These are phyloP conservation scores for Phellopilus nigrolimitatus DNA, from an alignment of 1,284 basidiomycete species.

Conservation along the genomic window DNA sequence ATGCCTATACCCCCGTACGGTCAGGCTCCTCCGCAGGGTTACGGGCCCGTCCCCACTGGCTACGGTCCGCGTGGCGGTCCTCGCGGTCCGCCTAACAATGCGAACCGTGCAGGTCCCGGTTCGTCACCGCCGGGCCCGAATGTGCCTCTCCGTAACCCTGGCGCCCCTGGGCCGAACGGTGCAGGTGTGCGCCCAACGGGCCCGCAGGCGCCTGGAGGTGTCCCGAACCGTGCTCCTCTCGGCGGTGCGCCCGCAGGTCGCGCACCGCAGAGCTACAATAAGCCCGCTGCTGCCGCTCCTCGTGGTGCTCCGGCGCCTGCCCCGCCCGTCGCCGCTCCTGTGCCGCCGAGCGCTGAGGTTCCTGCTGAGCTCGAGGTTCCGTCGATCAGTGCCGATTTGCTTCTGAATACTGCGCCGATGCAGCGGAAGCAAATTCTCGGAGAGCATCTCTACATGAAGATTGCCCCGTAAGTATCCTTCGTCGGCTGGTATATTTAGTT, in stretches of 20 bases:
- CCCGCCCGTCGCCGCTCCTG: constrained; percentile 31
- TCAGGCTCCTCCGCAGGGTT: constrained; percentile 63
- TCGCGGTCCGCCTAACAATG: constrained; percentile 25
- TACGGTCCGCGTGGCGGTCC: constrained; percentile 47
- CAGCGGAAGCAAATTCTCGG: constrained; percentile 98
- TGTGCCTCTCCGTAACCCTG: constrained; percentile 29
- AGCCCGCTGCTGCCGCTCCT: constrained; percentile 26
- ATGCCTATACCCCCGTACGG: constrained; percentile 75
- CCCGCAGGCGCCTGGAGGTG: constrained; percentile 35
- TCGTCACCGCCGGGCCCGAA: constrained; percentile 23
- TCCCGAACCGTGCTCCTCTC: constrained; percentile 42
- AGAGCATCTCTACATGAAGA: constrained; percentile 89
- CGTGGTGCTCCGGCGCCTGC: constrained; percentile 34
- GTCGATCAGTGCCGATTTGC: constrained; percentile 46
- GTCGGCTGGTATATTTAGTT: constrained; percentile 9
- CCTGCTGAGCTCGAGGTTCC: constrained; percentile 38
- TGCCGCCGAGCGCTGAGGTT: constrained; percentile 34
- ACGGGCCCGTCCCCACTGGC: constrained; percentile 58
- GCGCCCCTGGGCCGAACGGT: constrained; percentile 53
- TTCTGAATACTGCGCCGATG: constrained; percentile 73
- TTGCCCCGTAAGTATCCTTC: constrained; percentile 68
- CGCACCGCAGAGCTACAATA: constrained; percentile 13
- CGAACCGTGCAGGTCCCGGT: constrained; percentile 27
- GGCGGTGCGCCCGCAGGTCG: constrained; percentile 35
- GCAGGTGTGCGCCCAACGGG: constrained; percentile 47